These are phyloP conservation scores for Gossypium mustelinum DNA, from an alignment of 345 rosid species.

Conservation along the genomic window DNA sequence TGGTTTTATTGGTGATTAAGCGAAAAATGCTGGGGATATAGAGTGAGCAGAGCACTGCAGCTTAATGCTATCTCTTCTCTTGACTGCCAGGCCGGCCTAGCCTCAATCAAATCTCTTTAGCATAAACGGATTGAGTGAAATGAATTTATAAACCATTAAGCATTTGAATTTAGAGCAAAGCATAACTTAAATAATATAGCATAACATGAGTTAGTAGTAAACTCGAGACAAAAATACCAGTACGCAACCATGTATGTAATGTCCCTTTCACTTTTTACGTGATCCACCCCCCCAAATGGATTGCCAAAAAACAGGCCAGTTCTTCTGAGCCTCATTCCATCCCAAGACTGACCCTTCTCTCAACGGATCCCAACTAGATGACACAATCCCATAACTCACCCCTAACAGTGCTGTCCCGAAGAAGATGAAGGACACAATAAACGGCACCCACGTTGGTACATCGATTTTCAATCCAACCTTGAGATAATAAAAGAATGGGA, in stretches of 20 bases:
- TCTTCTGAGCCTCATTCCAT: conserved; percentile 91
- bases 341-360: conserved; percentile 90
- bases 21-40: too few species aligned
- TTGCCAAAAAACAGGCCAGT: conserved; percentile 95
- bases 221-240: not conserved
- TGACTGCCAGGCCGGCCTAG: too few species aligned
- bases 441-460: conserved; percentile 84
- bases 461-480: conserved; percentile 75
- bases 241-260: too few species aligned
- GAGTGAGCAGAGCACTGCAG: too few species aligned
- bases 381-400: conserved; percentile 87
- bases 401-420: conserved; percentile 80
- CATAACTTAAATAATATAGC: not conserved
- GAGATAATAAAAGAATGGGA: conserved; percentile 86
- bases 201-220: not conserved
- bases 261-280: conserved; percentile 33
- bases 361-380: conserved; percentile 93
- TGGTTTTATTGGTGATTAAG: too few species aligned
- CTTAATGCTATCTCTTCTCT: too few species aligned
- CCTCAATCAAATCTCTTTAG: too few species aligned
- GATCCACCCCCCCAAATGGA: conserved; percentile 70
- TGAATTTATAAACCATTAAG: too few species aligned
- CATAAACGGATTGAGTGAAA: too few species aligned
- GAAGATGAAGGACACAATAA: conserved; percentile 76
- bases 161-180: too few species aligned